Evolutionary conservation across 805 yeast genomes (phyloP), one percentile per base, ranked within the genome.

Genomic region (Zygoascus tannicola): DNA sequence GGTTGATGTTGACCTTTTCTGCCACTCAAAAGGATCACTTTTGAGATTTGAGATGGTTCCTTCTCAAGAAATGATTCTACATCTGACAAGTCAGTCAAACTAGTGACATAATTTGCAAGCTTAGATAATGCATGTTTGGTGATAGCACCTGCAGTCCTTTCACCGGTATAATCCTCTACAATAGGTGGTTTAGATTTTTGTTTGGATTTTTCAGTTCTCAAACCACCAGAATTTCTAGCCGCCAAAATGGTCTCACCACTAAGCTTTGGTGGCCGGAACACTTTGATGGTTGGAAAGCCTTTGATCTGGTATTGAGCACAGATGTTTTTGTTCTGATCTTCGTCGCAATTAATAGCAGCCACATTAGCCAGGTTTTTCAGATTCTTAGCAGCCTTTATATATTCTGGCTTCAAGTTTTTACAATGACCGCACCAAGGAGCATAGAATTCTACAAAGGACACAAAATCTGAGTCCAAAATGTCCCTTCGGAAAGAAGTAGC

Each of bases 391-490:
- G 80, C 76, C 56, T 80, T 80, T 40, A 69, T 66, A 61, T 70
- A 81, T 1, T 76, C 76, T 1, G 81, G 79, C 47, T 76, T 72
- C 41, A 88, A 65, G 47, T 76, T 71, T 52, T 78, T 72, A 63
- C 98, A 90, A 62, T 88, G 85, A 2, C 96, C 95, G 68, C 98
- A 88, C 97, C 97, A 88, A 33, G 96, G 96, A 2, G 97, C 97
- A 62, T 84, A 88, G 61, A 88, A 88, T 65, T 86, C 85, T 45
- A 90, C 95, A 45, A 88, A 54, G 1, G 95, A 64, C 1, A 94
- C 82, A 55, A 85, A 82, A 58, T 86, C 86, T 2, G 94, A 70
- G 19, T 69, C 62, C 35, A 77, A 69, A 3, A 88, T 76, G 40
- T 80, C 81, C 48, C 80, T 77, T 57, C 87, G 87, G 43, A 68